Base-by-base conservation (phyloP, 176 grass and related monocot species). In the Triticum urartu region DNA sequence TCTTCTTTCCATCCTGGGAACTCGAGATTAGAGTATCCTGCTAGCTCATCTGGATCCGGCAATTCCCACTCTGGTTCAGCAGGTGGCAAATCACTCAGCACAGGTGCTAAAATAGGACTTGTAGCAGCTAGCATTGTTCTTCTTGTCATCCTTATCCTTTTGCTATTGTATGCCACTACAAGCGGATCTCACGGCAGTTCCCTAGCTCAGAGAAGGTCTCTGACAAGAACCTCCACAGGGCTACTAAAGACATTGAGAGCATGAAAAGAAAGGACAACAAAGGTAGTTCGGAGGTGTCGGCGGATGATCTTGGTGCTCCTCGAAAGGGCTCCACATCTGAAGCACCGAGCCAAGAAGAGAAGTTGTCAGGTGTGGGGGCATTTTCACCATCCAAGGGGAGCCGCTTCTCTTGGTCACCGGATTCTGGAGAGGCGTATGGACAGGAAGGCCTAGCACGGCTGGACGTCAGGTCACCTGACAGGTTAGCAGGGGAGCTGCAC, bases 1-100 rank as follows among this genome's bases (percentile, higher is more conserved):
- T 99, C 97, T 85, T 94, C 94, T 61, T 99, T 99, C 94, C 97
- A 99, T 75, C 97, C 97, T 21, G 97, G 97, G 47, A 99, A 99
- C 87, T 86, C 94, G 20, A 96, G 90, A 60, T 79, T 99, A 83
- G 92, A 91, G 25, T 84, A 93, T 80, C 97, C 97, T 83, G 63
- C 84, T 79, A 79, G 80, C 83, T 77, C 92, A 75, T 47, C 87
- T 72, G 92, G 90, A 80, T 94, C 92, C 22, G 75, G 79, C 4
- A 86, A 39, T 69, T 79, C 84, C 68, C 79, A 90, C 68, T 86
- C 88, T 81, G 84, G 85, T 84, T 83, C 65, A 63, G 42, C 36
- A 30, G 65, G 88, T 64, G 90, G 88, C 45, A 94, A 68, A 71
- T 66, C 87, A 69, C 84, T 96, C 4, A 68, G 79, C 68, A 74